phyloP scores from a whole-genome alignment of 441 rosid species.

The Gossypium lobatum region DNA sequence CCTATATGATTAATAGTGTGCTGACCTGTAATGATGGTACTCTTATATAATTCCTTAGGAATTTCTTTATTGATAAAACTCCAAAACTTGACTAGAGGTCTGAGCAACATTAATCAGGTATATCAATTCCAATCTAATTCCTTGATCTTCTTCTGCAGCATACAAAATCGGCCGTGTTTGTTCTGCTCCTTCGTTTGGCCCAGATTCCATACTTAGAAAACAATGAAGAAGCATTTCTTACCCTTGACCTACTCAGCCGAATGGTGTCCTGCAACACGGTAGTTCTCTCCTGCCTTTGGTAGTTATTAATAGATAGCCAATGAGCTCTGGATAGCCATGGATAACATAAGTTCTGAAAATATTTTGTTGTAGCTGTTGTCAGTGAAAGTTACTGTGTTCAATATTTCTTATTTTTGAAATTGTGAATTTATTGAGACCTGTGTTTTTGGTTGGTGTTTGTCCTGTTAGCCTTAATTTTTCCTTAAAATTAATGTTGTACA shows the following conservation, averaged over 20 bases:
- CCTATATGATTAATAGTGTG: background rate
- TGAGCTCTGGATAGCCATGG: background rate
- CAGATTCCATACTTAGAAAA: constrained; percentile 51
- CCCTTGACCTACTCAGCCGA: constrained; percentile 68
- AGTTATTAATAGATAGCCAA: constrained; percentile 4
- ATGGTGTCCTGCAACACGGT: constrained; percentile 84
- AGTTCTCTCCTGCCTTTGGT: constrained; percentile 22
- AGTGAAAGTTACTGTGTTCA: background rate
- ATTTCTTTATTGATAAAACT: background rate
- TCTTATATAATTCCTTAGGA: background rate
- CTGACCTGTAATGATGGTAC: background rate
- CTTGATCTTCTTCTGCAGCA: constrained; percentile 37
- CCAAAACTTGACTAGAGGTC: background rate
- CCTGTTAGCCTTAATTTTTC: constrained; percentile 5
- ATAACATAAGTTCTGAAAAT: background rate
- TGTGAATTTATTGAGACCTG: background rate
- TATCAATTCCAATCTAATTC: constrained; percentile 13
- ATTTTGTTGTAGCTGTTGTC: background rate
- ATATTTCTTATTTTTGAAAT: background rate
- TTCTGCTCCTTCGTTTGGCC: constrained; percentile 79
- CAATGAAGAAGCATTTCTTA: constrained; percentile 50
- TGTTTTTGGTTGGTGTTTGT: background rate
- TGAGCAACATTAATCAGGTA: background rate
- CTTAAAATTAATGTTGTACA: background rate
- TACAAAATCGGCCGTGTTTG: constrained; percentile 59